phyloP scores from a whole-genome alignment of 139 green algal genomes.

The Auxenochlorella protothecoides region DNA sequence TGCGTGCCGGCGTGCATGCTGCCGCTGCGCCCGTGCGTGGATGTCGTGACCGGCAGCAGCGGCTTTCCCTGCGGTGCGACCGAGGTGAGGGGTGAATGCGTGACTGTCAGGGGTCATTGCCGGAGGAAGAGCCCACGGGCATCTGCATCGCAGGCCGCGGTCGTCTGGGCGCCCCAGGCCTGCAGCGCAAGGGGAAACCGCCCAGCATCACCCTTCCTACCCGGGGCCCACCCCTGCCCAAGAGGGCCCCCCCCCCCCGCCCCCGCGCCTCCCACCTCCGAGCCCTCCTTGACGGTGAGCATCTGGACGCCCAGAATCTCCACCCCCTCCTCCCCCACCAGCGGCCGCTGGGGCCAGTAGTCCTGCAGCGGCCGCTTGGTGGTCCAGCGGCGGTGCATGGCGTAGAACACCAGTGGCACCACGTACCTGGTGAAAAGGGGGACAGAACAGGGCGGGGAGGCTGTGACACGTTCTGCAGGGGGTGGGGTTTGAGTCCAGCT shows the following conservation, averaged over 20 bases:
- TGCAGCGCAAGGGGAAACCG: no score
- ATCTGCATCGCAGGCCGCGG: no score
- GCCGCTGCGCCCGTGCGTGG: not conserved
- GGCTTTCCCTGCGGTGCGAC: not conserved
- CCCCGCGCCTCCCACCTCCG: not conserved
- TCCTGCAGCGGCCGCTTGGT: slow-evolving; percentile 49
- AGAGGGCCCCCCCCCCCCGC: not conserved
- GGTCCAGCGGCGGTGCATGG: slow-evolving; percentile 58
- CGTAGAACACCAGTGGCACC: slow-evolving; percentile 77
- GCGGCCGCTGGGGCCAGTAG: slow-evolving; percentile 19
- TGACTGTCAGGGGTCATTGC: no score
- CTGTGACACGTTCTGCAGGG: no score
- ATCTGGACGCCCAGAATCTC: slow-evolving; percentile 9
- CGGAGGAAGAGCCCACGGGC: no score
- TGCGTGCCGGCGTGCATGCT: not conserved
- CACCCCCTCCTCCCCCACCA: slow-evolving; percentile 20
- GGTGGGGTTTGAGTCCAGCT: slow-evolving; percentile 5
- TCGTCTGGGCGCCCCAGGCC: no score
- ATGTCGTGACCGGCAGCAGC: slow-evolving; percentile 14
- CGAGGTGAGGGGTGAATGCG: no score
- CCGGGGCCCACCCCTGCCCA: no score
- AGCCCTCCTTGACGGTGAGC: not conserved
- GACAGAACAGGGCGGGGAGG: no score
- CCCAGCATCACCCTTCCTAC: no score
- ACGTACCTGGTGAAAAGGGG: slow-evolving; percentile 39